Evolutionary conservation across 306 rosid genomes (phyloP), one percentile per base, ranked within the genome.

Genomic region (Hippophae rhamnoides): DNA sequence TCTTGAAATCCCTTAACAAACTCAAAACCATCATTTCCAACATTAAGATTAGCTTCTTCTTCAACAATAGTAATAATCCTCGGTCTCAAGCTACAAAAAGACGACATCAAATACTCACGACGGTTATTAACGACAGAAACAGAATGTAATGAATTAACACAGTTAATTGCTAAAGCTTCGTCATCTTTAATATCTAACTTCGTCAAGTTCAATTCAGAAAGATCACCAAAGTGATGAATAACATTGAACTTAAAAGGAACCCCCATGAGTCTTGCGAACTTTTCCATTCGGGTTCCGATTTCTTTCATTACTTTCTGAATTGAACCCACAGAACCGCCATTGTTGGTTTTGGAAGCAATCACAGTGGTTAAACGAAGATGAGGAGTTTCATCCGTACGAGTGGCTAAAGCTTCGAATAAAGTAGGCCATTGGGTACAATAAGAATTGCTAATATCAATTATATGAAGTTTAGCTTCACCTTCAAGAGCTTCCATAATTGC

Each of bases 351-450:
- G 42, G 69, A 67, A 9, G 85, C 60, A 13, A 92, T 70, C 10
- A 92, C 71, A 2, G 82, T 72, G n/a, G 98, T 92, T 6, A 92
- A 61, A 1, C 89, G 83, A 46, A 92, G 90, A 44, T 81, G 78
- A 0, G 98, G 98, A 0, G 96, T 88, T 26, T 92, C 89, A 45
- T 85, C 93, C 8, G 78, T 60, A 13, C 95, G 80, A 1, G 96
- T 87, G 0, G 96, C 98, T 0, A 92, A 43, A 9, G 96, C 87
- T 71, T 92, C 98, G 0, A 92, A 83, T 6, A 92, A 77, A 0
- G 98, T 92, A 0, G 98, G 98, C 98, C 98, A 92, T 40, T 92
- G 98, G 23, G 98, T 92, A 78, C 96, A 92, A 74, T 79, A 87
- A 3, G 98, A 83, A 63, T 88, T 85, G 71, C 96, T 92, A 12